Percentiles rank a stretch among this genome's conserved stretches.
phyloP scores from a whole-genome alignment of 192 early-diverging fungal genomes.

The Dimargaris xerosporica region DNA sequence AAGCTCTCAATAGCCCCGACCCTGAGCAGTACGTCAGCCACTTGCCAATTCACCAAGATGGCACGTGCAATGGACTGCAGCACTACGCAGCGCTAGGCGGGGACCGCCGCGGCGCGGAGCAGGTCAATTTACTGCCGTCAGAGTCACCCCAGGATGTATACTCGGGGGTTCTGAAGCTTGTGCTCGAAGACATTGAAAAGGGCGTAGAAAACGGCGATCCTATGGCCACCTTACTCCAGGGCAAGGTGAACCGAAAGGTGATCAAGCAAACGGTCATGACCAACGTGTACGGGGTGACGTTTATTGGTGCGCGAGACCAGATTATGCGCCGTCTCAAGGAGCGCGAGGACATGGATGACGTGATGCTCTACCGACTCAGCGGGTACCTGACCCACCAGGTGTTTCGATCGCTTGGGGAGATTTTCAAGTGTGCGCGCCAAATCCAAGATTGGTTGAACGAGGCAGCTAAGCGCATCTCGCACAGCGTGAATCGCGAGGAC shows the following conservation, averaged over 20 bases:
- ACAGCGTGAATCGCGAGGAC: slow-evolving; percentile 40
- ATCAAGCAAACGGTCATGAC: slow-evolving; percentile 99
- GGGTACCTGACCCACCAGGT: slow-evolving; percentile 67
- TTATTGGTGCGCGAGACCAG: slow-evolving; percentile 80
- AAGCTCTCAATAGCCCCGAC: slow-evolving; percentile 52
- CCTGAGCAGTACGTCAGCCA: slow-evolving; percentile 53
- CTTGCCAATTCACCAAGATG: slow-evolving; percentile 91
- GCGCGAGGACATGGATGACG: slow-evolving; percentile 45
- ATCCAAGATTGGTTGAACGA: slow-evolving; percentile 92
- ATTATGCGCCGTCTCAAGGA: slow-evolving; percentile 75
- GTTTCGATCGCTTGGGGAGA: slow-evolving; percentile 72
- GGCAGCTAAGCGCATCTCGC: slow-evolving; percentile 66
- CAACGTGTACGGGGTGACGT: slow-evolving; percentile 96
- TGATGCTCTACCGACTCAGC: slow-evolving; percentile 32
- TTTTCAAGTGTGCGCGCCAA: slow-evolving; percentile 76
- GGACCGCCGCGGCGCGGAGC: slow-evolving; percentile 68
- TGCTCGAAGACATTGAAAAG: slow-evolving; percentile 48
- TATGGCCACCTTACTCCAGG: slow-evolving; percentile 45
- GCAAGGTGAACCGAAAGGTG: slow-evolving; percentile 74
- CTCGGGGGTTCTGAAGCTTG: slow-evolving; percentile 66
- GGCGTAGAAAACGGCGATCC: slow-evolving; percentile 44
- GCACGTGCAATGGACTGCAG: slow-evolving; percentile 95
- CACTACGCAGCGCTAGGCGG: slow-evolving; percentile 96
- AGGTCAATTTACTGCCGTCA: slow-evolving; percentile 75
- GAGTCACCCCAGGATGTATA: slow-evolving; percentile 89